phyloP scores from a whole-genome alignment of 2,329 filamentous ascomycete species.

The Paracoccidioides brasiliensis region DNA sequence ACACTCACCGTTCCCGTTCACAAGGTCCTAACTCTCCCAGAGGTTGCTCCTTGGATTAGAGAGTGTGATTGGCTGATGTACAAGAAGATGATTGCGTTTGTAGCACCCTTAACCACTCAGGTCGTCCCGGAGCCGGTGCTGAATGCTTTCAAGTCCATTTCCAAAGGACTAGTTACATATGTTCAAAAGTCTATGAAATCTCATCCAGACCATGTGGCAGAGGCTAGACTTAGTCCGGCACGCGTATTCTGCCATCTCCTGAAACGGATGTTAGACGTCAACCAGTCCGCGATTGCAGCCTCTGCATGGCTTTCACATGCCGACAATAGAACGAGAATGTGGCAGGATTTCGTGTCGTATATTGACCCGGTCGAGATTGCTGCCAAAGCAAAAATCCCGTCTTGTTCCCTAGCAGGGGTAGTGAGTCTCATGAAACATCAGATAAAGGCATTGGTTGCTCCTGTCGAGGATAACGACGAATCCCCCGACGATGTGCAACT shows the following conservation, averaged over 20 bases:
- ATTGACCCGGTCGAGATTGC: slow-evolving; percentile 30
- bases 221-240: slow-evolving; percentile 78
- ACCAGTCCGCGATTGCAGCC: slow-evolving; percentile 83
- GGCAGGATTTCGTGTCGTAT: slow-evolving; percentile 56
- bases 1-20: slow-evolving; percentile 94
- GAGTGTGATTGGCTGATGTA: slow-evolving; percentile 94
- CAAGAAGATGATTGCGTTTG: slow-evolving; percentile 88
- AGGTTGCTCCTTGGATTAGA: slow-evolving; percentile 81
- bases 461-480: slow-evolving; percentile 19
- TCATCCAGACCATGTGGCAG: slow-evolving; percentile 71
- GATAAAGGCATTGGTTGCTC: slow-evolving; percentile 30
- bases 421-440: slow-evolving; percentile 33
- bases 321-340: slow-evolving; percentile 89
- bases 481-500: slow-evolving; percentile 22
- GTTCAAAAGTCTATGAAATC: slow-evolving; percentile 75
- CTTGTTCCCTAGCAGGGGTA: slow-evolving; percentile 23
- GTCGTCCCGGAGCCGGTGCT: slow-evolving; percentile 80
- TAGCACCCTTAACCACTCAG: slow-evolving; percentile 77
- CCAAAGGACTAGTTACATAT: slow-evolving; percentile 64
- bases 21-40: slow-evolving; percentile 71
- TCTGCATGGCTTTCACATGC: slow-evolving; percentile 84
- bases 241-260: slow-evolving; percentile 77
- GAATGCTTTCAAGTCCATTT: slow-evolving; percentile 76
- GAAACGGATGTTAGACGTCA: slow-evolving; percentile 78
- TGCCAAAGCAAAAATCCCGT: slow-evolving; percentile 28